These are phyloP conservation scores for Phytophthora tentaculata DNA, from an alignment of 352 stramenopile species.

Conservation along the genomic window DNA sequence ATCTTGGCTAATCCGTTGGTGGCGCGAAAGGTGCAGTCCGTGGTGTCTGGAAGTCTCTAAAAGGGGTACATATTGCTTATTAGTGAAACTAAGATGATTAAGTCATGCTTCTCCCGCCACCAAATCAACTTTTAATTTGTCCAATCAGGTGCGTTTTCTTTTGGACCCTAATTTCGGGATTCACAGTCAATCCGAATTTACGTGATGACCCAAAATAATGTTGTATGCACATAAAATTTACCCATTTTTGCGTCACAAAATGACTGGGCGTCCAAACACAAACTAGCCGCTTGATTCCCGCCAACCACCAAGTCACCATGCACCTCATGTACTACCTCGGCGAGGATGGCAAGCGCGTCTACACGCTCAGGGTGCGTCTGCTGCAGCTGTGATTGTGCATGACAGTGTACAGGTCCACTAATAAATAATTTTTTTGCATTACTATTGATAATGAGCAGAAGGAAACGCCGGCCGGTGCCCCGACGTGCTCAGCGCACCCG, in stretches of 20 bases:
- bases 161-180: too few relatives aligned
- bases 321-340: slow-evolving; percentile 99
- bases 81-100: not conserved
- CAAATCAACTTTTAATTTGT: too few relatives aligned
- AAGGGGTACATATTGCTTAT: not conserved
- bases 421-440: not conserved
- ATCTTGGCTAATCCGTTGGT: not conserved
- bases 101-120: not conserved
- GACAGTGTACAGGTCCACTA: not conserved
- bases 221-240: not conserved
- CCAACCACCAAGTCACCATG: slow-evolving; percentile 76
- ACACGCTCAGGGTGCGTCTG: slow-evolving; percentile 97
- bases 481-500: slow-evolving; percentile 96
- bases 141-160: too few relatives aligned
- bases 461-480: slow-evolving; percentile 91
- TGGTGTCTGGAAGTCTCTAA: too few relatives aligned
- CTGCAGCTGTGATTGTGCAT: not conserved
- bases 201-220: too few relatives aligned
- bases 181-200: too few relatives aligned
- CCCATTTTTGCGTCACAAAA: not conserved
- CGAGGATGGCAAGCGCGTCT: slow-evolving; percentile 96
- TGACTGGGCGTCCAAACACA: slow-evolving; percentile 2
- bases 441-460: slow-evolving; percentile 77
- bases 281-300: not conserved
- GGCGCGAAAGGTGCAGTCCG: not conserved